These are phyloP conservation scores for Ailanthus altissimus DNA, from an alignment of 345 rosid species.

Conservation along the genomic window DNA sequence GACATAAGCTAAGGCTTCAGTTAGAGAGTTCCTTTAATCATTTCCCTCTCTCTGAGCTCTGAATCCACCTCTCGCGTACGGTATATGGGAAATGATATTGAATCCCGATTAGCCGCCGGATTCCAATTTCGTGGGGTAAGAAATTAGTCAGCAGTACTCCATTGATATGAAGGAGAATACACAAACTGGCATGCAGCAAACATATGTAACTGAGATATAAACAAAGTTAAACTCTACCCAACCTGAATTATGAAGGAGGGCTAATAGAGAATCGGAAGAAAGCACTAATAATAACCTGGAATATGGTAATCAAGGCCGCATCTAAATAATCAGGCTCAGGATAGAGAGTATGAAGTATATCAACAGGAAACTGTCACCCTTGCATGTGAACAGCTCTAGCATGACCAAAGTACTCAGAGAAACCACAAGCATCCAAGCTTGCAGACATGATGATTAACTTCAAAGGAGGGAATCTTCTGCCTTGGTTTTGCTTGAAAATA, in stretches of 20 bases:
- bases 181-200: neutral
- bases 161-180: neutral
- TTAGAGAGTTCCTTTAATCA: no score
- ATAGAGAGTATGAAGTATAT: slow-evolving; percentile 62
- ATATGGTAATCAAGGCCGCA: slow-evolving; percentile 70
- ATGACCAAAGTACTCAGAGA: slow-evolving; percentile 79
- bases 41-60: no score
- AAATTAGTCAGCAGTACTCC: no score
- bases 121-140: no score
- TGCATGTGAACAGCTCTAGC: slow-evolving; percentile 86
- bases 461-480: slow-evolving; percentile 55
- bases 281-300: slow-evolving; percentile 63
- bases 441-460: slow-evolving; percentile 95
- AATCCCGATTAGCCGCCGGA: no score
- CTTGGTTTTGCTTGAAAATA: slow-evolving; percentile 48
- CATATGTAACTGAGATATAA: no score
- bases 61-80: no score
- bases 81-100: no score
- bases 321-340: slow-evolving; percentile 79
- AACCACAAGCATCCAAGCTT: slow-evolving; percentile 89
- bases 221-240: neutral
- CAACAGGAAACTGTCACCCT: slow-evolving; percentile 87
- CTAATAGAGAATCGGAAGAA: slow-evolving; percentile 2
- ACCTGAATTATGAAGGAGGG: neutral
- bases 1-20: no score